phyloP scores from a whole-genome alignment of 768 basidiomycete genomes.

The Mycena haematopus region DNA sequence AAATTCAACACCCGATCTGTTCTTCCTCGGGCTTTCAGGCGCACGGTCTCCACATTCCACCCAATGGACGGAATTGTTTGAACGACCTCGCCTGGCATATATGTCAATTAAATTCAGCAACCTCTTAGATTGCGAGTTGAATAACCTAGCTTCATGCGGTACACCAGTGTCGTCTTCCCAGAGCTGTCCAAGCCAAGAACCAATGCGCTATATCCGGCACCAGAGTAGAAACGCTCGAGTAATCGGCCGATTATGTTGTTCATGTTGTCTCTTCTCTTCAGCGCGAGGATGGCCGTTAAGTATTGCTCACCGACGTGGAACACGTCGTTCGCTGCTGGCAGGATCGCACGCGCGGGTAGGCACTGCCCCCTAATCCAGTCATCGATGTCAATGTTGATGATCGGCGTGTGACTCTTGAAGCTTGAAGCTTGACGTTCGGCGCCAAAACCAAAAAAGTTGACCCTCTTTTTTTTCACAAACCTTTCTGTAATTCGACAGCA shows the following conservation, averaged over 20 bases:
- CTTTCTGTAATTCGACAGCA: too few relatives aligned
- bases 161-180: conserved; percentile 59
- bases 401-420: background rate
- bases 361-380: background rate
- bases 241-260: conserved; percentile 34
- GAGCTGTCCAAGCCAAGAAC: conserved; percentile 45
- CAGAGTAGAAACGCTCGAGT: conserved; percentile 38
- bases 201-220: conserved; percentile 27
- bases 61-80: conserved; percentile 51
- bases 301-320: conserved; percentile 1
- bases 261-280: background rate
- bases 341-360: background rate
- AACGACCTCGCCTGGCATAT: conserved; percentile 41
- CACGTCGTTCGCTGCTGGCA: conserved; percentile 5
- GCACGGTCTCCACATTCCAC: conserved; percentile 68
- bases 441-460: too few relatives aligned
- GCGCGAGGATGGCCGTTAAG: background rate
- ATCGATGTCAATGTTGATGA: background rate
- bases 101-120: background rate
- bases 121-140: background rate
- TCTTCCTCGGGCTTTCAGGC: conserved; percentile 33
- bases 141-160: conserved; percentile 45
- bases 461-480: too few relatives aligned
- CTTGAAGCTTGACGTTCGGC: too few relatives aligned
- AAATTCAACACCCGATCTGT: conserved; percentile 47